Evolutionary conservation across 2,329 filamentous ascomycete genomes (phyloP), one percentile per base, ranked within the genome.

Genomic region (Paracoccidioides brasiliensis): DNA sequence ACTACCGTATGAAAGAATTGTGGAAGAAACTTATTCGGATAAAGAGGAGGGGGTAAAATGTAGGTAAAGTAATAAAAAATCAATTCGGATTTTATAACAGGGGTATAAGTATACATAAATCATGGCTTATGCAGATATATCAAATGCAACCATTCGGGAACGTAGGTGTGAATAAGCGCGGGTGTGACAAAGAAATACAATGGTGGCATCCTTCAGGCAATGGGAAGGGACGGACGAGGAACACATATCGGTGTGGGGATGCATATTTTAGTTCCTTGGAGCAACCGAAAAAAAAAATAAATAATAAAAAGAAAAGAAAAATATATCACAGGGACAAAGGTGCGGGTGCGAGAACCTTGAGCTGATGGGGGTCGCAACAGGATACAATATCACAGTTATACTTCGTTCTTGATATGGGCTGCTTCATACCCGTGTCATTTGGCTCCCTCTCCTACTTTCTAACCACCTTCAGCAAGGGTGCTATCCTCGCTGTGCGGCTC

Each of bases 401-500:
- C 40, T 6, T 14, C 40, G 14, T 14, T 42, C 43, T 6, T 35
- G 30, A 35, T 6, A 6, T 2, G 22, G 3, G 37, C 37, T 22
- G 22, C 22, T 22, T 22, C 22, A n/a, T 48, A 4, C 44, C 35
- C 32, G 30, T 37, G 32, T 10, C 33, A 14, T 38, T 28, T 15
- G 22, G 22, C 15, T 9, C 10, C 8, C 8, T 22, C 50, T 41
- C 53, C 66, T 59, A 73, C 56, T 74, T 74, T 52, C 70, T 67
- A 9, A 75, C 68, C 45, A 75, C 64, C 58, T 72, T 74, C 55
- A 78, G 62, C 60, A 79, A 63, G 15, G 76, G 73, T 15, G 74
- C 74, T 49, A 78, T 78, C 32, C 72, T 66, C 28, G 73, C 73
- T 55, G 66, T 68, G 53, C 73, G 75, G 62, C 76, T 78, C 56